These are phyloP conservation scores for Rhododendron molle DNA, from an alignment of 148 eudicot species.

Conservation along the genomic window DNA sequence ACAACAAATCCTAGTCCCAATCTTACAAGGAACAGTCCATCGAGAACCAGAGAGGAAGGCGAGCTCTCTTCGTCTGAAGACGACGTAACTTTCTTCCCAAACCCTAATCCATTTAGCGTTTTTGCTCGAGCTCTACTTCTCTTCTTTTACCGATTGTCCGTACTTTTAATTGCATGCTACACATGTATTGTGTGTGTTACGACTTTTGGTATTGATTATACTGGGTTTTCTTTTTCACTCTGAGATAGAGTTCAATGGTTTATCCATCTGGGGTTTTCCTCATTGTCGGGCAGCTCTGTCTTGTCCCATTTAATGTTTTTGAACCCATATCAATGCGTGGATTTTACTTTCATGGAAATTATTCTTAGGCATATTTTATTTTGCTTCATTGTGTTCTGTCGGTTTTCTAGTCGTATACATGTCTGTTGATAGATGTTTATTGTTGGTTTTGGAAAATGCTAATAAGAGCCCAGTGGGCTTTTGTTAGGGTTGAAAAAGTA, in stretches of 20 bases:
- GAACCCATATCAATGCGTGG: neutral
- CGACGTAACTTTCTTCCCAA: constrained; percentile 19
- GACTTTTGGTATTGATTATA: neutral
- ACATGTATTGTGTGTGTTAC: too few species aligned
- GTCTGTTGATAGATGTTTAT: neutral
- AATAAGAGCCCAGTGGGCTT: neutral
- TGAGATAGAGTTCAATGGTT: neutral
- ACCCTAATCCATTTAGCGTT: neutral
- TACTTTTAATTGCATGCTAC: neutral
- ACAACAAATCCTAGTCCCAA: constrained; percentile 5
- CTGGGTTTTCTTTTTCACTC: neutral
- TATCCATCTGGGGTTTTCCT: neutral
- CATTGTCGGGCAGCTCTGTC: neutral
- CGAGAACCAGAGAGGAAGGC: constrained; percentile 30
- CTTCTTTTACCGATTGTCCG: neutral
- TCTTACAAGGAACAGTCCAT: neutral
- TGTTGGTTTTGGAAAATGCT: neutral
- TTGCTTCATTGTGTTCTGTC: neutral
- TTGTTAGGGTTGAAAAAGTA: neutral
- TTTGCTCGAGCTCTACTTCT: neutral
- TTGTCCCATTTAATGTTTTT: neutral
- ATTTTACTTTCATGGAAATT: neutral
- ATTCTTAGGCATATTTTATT: neutral
- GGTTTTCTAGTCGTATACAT: neutral
- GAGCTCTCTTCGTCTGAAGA: constrained; percentile 31